Evolutionary conservation across 768 basidiomycete species (phyloP).

Genomic region (Tricholoma bakamatsutake): DNA sequence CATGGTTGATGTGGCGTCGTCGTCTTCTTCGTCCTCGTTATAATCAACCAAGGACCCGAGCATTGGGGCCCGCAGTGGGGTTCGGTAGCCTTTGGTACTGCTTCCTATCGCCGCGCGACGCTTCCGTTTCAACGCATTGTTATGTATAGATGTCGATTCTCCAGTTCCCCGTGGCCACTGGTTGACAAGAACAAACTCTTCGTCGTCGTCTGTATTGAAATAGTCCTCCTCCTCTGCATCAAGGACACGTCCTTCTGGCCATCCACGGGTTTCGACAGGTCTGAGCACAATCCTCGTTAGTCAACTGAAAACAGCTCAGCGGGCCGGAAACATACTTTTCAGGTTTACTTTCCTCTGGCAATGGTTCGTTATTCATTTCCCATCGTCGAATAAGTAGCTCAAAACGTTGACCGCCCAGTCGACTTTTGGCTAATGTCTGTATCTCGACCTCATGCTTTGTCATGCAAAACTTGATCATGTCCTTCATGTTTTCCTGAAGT

Average conservation of each 20-base stretch:
- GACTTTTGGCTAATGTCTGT: conserved; percentile 53
- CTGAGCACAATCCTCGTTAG: conserved; percentile 21
- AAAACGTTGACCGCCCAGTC: conserved; percentile 63
- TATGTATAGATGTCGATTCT: conserved; percentile 26
- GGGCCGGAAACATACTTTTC: conserved; percentile 38
- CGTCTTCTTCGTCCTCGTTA: conserved; percentile 66
- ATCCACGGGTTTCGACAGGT: conserved; percentile 33
- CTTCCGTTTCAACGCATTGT: conserved; percentile 49
- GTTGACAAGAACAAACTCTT: conserved; percentile 39
- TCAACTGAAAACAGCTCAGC: conserved; percentile 7
- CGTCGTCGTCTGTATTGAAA: conserved; percentile 87
- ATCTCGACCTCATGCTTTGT: conserved; percentile 63
- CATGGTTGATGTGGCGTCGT: conserved; percentile 10
- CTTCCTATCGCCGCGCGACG: conserved; percentile 40
- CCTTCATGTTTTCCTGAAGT: conserved; percentile 79
- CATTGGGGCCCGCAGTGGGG: conserved; percentile 45
- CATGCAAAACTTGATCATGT: conserved; percentile 81
- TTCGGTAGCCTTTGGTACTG: conserved; percentile 42
- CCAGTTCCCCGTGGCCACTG: conserved; percentile 27
- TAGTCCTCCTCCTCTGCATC: conserved; percentile 89
- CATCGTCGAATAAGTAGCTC: conserved; percentile 68
- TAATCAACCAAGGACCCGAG: conserved; percentile 71
- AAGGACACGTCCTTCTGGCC: conserved; percentile 43
- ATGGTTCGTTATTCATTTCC: conserved; percentile 90
- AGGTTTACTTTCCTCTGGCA: conserved; percentile 42